Conservation (phyloP, 2,329 filamentous ascomycete species). For the Taxawa tesnikishii region DNA sequence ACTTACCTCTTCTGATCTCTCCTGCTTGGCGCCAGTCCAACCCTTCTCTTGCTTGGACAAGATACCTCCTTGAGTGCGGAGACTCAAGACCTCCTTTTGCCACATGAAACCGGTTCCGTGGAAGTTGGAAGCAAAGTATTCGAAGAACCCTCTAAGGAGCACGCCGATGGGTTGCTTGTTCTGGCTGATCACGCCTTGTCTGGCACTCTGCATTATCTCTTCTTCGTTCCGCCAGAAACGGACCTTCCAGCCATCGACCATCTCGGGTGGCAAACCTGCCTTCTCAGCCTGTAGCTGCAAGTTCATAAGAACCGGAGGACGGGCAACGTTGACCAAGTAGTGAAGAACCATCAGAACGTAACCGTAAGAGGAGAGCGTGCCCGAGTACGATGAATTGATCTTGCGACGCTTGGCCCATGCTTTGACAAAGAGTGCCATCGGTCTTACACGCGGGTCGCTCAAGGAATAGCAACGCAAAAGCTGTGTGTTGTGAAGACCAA, state of each 20-base stretch:
- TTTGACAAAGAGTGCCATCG: conserved; percentile 77
- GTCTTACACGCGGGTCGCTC: conserved; percentile 64
- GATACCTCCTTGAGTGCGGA: conserved; percentile 58
- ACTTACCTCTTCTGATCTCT: conserved; percentile 37
- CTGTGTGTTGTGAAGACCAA: conserved; percentile 72
- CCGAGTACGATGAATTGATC: conserved; percentile 78
- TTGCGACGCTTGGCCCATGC: conserved; percentile 77
- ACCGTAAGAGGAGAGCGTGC: conserved; percentile 79
- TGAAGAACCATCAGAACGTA: conserved; percentile 89
- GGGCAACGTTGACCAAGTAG: conserved; percentile 71
- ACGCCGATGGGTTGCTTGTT: conserved; percentile 60
- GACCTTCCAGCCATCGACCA: conserved; percentile 48
- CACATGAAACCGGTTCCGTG: conserved; percentile 60
- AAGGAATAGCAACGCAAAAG: conserved; percentile 74
- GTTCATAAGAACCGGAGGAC: conserved; percentile 75
- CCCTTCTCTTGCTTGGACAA: conserved; percentile 65
- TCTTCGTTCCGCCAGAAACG: conserved; percentile 68
- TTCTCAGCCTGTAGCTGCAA: conserved; percentile 44
- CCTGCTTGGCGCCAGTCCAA: conserved; percentile 74
- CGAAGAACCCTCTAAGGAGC: conserved; percentile 73
- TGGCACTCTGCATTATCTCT: conserved; percentile 52
- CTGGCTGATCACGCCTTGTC: conserved; percentile 45
- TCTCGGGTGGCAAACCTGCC: conserved; percentile 4
- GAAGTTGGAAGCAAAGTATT: conserved; percentile 60
- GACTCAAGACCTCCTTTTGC: conserved; percentile 66